Base-by-base conservation (phyloP, 176 grass and related monocot species). In the Raddia guianensis region DNA sequence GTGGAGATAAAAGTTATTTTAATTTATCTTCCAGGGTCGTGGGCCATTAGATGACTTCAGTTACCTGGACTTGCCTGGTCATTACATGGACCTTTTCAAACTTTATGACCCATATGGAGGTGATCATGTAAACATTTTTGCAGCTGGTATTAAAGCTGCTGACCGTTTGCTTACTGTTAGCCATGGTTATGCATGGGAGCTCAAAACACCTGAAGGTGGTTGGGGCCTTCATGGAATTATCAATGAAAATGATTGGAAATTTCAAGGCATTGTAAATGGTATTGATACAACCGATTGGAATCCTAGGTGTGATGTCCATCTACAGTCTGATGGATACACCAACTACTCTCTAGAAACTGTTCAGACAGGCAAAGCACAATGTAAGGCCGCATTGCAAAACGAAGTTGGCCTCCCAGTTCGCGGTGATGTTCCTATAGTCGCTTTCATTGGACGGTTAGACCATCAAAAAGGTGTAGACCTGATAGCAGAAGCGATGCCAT, bases 391-490 rank as follows among this genome's bases (percentile, higher is more conserved):
- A 73, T 83, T 98, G 63, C 92, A 95, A 44, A 90, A 20, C 69
- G 96, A 93, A 73, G 82, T 95, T 33, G 96, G 90, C 7, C 90
- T 98, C 48, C 86, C 96, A 8, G 84, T 91, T 58, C 85, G 75
- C 68, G 70, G 64, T 20, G 55, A 93, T 77, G 83, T 91, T 84
- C 90, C 90, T 14, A 72, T 95, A 8, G 84, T 98, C 73, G 86
- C 86, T 70, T 93, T 98, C 78, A 93, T 98, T 52, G 96, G 96
- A 68, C 87, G 96, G 68, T 86, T 98, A 67, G 96, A 93, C 52
- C 51, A 88, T 87, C 96, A 98, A 68, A 95, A 98, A 89, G 96
- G 92, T 79, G 90, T 98, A 15, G 96, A 98, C 55, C 72, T 95
- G 43, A 93, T 95, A 77, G 92, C 90, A 12, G 96, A 98, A 68